phyloP scores from a whole-genome alignment of 352 stramenopile genomes.

The Phytophthora colocasiae region DNA sequence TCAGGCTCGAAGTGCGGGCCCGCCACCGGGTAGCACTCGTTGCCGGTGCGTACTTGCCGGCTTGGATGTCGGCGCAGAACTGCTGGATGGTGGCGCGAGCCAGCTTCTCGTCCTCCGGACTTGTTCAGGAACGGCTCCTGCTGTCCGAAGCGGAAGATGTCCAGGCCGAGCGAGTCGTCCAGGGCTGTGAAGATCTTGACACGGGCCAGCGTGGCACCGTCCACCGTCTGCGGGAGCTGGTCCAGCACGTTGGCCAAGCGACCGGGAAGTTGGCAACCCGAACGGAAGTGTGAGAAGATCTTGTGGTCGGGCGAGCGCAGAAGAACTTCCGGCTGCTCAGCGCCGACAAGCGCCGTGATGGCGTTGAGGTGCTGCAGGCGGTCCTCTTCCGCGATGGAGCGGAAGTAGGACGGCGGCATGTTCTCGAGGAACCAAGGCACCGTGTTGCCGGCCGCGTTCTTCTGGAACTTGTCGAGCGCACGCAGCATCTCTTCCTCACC shows the following conservation, averaged over 20 bases:
- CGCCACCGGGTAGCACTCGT: conserved; percentile 61
- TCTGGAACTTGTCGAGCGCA: conserved; percentile 75
- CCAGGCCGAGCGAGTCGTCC: conserved; percentile 84
- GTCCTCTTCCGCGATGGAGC: conserved; percentile 84
- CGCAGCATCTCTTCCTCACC: conserved; percentile 56
- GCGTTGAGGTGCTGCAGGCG: conserved; percentile 89
- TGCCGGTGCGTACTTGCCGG: conserved; percentile 70
- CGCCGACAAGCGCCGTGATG: conserved; percentile 83
- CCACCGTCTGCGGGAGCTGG: conserved; percentile 71
- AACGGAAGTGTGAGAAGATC: conserved; percentile 87
- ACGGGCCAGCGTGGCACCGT: conserved; percentile 71
- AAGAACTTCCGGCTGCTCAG: conserved; percentile 82
- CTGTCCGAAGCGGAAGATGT: conserved; percentile 88
- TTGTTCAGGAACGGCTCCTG: conserved; percentile 79
- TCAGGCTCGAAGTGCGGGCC: conserved; percentile 65
- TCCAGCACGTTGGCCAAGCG: conserved; percentile 73
- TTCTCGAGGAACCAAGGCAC: conserved; percentile 90
- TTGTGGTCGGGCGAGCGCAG: conserved; percentile 75
- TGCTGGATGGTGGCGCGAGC: conserved; percentile 67
- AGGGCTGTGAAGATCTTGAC: conserved; percentile 93
- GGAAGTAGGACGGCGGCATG: conserved; percentile 92
- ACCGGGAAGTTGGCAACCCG: conserved; percentile 77
- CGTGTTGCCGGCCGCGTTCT: conserved; percentile 70
- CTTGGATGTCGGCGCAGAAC: conserved; percentile 82
- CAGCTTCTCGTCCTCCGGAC: conserved; percentile 60